Percentiles rank a stretch among this genome's conserved stretches.
Conservation (phyloP, 1,284 basidiomycete genomes). For the Apiotrichum brassicae region DNA sequence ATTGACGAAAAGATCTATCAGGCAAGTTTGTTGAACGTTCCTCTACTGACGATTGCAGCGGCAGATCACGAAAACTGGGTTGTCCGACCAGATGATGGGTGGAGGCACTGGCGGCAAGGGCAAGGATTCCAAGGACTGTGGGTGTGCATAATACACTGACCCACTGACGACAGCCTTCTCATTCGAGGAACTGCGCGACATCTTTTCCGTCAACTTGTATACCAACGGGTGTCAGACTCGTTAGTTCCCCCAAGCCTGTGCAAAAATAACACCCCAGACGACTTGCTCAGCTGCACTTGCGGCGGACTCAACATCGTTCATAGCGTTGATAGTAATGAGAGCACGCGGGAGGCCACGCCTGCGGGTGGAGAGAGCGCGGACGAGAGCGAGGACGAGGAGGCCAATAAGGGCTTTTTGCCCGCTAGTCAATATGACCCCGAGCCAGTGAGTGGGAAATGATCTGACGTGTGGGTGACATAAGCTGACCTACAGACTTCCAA, state of each 20-base stretch:
- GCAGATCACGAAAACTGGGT: constrained; percentile 90
- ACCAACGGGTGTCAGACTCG: constrained; percentile 79
- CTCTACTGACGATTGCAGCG: constrained; percentile 51
- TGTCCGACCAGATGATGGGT: constrained; percentile 55
- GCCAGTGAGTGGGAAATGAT: constrained; percentile 27
- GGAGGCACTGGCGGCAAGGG: constrained; percentile 17
- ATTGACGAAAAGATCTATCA: constrained; percentile 51
- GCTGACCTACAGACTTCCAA: constrained; percentile 26
- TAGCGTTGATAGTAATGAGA: too few relatives aligned
- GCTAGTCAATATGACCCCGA: constrained; percentile 57
- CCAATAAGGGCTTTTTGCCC: constrained; percentile 56
- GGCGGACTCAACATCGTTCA: constrained; percentile 18
- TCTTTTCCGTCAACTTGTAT: constrained; percentile 76
- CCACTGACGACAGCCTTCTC: constrained; percentile 58
- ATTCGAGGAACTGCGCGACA: constrained; percentile 82
- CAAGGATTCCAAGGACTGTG: constrained; percentile 60
- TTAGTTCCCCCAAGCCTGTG: constrained; percentile 22
- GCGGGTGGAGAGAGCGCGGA: neutral
- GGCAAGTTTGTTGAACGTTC: constrained; percentile 14
- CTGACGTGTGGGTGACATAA: neutral
- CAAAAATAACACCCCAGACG: constrained; percentile 25
- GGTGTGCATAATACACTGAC: constrained; percentile 52
- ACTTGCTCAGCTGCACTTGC: constrained; percentile 71
- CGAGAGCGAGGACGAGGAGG: constrained; percentile 31
- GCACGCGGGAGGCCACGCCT: too few relatives aligned